These are phyloP conservation scores for Hypoxylon sp. DNA, from an alignment of 2,329 filamentous ascomycete species.

Conservation along the genomic window DNA sequence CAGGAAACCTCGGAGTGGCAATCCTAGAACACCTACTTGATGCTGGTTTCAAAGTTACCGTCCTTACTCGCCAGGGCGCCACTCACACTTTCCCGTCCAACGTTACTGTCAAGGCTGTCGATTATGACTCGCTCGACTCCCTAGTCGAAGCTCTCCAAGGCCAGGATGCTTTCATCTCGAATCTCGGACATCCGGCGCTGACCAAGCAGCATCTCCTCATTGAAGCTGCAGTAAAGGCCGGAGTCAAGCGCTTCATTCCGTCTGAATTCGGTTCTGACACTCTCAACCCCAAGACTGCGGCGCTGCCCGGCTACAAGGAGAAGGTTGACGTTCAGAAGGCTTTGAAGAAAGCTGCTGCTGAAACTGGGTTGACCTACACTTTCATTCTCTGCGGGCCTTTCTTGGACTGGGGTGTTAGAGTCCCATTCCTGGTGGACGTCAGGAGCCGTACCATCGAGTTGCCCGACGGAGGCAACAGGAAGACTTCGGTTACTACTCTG, in stretches of 20 bases:
- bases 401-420: constrained; percentile 68
- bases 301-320: constrained; percentile 65
- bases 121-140: constrained; percentile 64
- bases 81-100: constrained; percentile 53
- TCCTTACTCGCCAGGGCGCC: constrained; percentile 66
- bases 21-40: constrained; percentile 57
- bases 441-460: constrained; percentile 60
- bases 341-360: constrained; percentile 59
- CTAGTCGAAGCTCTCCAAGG: constrained; percentile 66
- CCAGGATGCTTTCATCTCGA: constrained; percentile 71
- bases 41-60: constrained; percentile 65
- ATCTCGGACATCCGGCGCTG: constrained; percentile 56
- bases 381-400: constrained; percentile 68
- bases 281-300: constrained; percentile 55
- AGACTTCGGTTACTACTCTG: constrained; percentile 66
- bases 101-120: constrained; percentile 62
- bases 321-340: constrained; percentile 64
- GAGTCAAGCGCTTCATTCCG: constrained; percentile 73
- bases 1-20: constrained; percentile 57
- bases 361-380: constrained; percentile 67
- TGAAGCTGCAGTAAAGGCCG: constrained; percentile 70
- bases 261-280: constrained; percentile 67
- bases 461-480: constrained; percentile 65
- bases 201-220: constrained; percentile 64
- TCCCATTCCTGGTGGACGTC: constrained; percentile 62